Conservation (phyloP, 2,329 filamentous ascomycete genomes). For the Colletotrichum melonis region DNA sequence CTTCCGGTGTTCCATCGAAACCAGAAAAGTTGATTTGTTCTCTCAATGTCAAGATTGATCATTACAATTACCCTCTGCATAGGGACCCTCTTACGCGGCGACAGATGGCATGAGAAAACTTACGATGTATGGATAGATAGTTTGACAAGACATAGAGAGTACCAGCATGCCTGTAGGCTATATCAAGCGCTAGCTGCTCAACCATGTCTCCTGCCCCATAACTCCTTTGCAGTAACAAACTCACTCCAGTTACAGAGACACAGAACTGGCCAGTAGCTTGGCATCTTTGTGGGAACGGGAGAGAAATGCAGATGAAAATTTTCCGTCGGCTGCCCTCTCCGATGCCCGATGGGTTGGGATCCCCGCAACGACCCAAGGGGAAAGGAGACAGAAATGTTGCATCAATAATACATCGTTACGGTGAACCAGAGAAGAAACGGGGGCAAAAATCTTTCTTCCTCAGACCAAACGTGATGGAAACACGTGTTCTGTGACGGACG, state of each 20-base stretch:
- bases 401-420: background rate
- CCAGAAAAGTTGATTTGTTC: background rate
- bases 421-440: background rate
- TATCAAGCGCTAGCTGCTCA: conserved; percentile 1
- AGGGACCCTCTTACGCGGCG: background rate
- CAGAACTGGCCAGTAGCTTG: background rate
- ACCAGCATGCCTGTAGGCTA: background rate
- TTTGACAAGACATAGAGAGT: background rate
- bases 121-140: conserved; percentile 2
- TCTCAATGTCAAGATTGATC: background rate
- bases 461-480: conserved; percentile 16
- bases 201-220: background rate
- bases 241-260: background rate
- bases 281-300: background rate
- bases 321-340: conserved; percentile 26
- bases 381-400: background rate
- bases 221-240: background rate
- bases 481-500: conserved; percentile 22
- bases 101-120: conserved; percentile 17
- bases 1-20: background rate
- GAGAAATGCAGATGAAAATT: conserved; percentile 16
- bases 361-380: background rate
- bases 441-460: background rate
- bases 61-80: background rate
- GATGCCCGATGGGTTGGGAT: background rate